phyloP scores from a whole-genome alignment of 2,329 filamentous ascomycete genomes.

The Lanzia echinophila region DNA sequence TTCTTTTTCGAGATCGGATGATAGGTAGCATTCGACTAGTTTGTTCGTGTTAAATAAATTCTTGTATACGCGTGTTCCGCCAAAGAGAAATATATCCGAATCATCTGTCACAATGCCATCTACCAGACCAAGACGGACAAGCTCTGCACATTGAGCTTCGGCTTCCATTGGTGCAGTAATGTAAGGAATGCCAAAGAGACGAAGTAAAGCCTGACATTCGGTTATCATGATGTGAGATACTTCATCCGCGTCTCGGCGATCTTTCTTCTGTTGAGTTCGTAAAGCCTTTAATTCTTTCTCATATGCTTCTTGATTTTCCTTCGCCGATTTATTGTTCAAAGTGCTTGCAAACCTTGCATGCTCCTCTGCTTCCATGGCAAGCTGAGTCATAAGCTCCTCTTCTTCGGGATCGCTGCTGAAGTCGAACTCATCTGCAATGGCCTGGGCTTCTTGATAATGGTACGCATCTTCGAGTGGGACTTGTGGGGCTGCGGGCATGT shows the following conservation, averaged over 20 bases:
- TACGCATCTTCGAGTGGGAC: constrained; percentile 16
- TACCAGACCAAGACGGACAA: constrained; percentile 79
- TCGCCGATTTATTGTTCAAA: constrained; percentile 67
- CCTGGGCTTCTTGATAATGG: constrained; percentile 19
- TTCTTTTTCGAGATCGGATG: constrained; percentile 78
- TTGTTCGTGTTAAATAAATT: constrained; percentile 99
- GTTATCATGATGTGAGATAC: constrained; percentile 93
- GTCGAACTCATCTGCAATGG: constrained; percentile 46
- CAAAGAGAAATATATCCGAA: constrained; percentile 93
- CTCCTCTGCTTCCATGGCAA: constrained; percentile 87
- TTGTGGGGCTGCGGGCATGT: constrained; percentile 9
- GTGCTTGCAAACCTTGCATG: constrained; percentile 88
- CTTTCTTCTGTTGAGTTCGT: constrained; percentile 91
- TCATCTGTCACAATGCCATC: constrained; percentile 98
- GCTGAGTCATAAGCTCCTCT: constrained; percentile 76
- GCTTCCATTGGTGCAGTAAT: constrained; percentile 98
- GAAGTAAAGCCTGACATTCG: constrained; percentile 86
- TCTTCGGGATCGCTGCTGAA: constrained; percentile 88
- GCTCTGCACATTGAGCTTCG: constrained; percentile 91
- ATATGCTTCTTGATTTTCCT: constrained; percentile 70
- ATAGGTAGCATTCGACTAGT: constrained; percentile 92
- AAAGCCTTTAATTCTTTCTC: constrained; percentile 82
- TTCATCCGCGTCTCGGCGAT: constrained; percentile 91
- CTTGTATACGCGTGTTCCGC: constrained; percentile 93
- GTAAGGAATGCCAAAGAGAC: constrained; percentile 89